Base-by-base conservation (phyloP, 139 green algal genomes). In the Pseudopediastrum boryanum region DNA sequence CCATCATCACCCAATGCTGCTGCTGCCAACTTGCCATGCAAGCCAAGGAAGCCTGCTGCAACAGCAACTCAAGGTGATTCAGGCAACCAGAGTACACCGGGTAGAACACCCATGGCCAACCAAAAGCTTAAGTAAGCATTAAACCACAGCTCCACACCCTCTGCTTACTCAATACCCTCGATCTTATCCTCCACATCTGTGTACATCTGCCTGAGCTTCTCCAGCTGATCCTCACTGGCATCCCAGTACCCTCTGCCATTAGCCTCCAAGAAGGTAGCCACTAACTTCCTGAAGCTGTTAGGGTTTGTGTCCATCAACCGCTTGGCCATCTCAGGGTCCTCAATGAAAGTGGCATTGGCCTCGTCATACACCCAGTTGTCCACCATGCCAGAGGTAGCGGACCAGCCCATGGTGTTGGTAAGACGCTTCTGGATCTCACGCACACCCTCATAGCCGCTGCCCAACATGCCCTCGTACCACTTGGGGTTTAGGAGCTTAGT, bases 281-380 rank as follows among this genome's bases (percentile, higher is more conserved):
- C 90, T 62, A 89, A 50, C 79, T 85, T 89, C n/a, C 79, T 42
- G 83, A 93, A 93, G 43, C 84, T 94, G 93, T 98, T 98, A 77
- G 96, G 96, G 90, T 99, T 99, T 58, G 95, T 90, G 56, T 98
- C 91, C 93, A 99, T 94, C 48, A 99, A 82, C 27, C 96, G 89
- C 87, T 96, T 83, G 16, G 95, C 90, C 96, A 99, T 98, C 62
- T 95, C 96, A 0, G 88, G 82, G 84, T 99, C 96, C 78, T 98
- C 93, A 67, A 99, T 99, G 93, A 97, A 99, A 2, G 93, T 97
- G 31, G 71, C 68, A 87, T 99, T 99, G 77, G 95, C 96, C 87
- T 99, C 96, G 64, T 99, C 96, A 68, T 99, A 99, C 69, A 99
- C 95, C 95, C 95, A 99, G 91, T 99, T 99, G 92, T 99, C 96